phyloP scores from a whole-genome alignment of 805 yeast genomes.

The Blastobotrys peoriensis region DNA sequence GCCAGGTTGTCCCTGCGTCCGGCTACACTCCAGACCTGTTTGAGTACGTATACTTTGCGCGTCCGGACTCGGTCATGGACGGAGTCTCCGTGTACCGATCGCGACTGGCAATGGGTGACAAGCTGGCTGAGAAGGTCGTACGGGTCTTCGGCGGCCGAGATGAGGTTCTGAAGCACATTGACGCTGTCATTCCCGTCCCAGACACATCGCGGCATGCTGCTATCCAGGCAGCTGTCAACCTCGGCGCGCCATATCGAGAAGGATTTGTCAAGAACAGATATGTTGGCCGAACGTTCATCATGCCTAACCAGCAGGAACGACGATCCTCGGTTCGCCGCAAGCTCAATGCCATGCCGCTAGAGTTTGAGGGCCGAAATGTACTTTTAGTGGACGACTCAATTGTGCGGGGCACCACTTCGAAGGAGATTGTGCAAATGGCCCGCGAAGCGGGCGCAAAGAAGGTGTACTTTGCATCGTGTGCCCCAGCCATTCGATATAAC shows the following conservation, averaged over 20 bases:
- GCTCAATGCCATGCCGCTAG: constrained; percentile 92
- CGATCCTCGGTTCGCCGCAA: constrained; percentile 90
- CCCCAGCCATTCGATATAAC: constrained; percentile 95
- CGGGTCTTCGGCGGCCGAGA: constrained; percentile 39
- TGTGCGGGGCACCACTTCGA: constrained; percentile 96
- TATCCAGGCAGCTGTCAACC: constrained; percentile 76
- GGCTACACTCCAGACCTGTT: constrained; percentile 91
- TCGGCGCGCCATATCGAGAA: constrained; percentile 84
- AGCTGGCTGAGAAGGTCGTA: constrained; percentile 68
- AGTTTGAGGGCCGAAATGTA: constrained; percentile 79
- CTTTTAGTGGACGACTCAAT: constrained; percentile 93
- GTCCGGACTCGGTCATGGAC: constrained; percentile 93
- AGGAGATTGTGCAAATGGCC: constrained; percentile 97
- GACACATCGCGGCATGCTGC: constrained; percentile 98
- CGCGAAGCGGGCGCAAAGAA: constrained; percentile 93
- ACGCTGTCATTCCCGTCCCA: constrained; percentile 96
- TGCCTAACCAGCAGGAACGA: constrained; percentile 96
- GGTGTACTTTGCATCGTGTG: constrained; percentile 95
- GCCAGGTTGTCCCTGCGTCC: constrained; percentile 74
- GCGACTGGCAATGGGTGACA: constrained; percentile 88
- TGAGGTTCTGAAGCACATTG: constrained; percentile 54
- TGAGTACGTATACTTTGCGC: constrained; percentile 95
- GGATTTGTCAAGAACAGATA: constrained; percentile 96
- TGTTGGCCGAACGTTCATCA: constrained; percentile 95
- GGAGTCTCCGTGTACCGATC: constrained; percentile 95